A percentile compares a stretch with the other conserved stretches of the same genome.
phyloP scores from a whole-genome alignment of 2,329 filamentous ascomycete species.

The Leptographium lundbergii region DNA sequence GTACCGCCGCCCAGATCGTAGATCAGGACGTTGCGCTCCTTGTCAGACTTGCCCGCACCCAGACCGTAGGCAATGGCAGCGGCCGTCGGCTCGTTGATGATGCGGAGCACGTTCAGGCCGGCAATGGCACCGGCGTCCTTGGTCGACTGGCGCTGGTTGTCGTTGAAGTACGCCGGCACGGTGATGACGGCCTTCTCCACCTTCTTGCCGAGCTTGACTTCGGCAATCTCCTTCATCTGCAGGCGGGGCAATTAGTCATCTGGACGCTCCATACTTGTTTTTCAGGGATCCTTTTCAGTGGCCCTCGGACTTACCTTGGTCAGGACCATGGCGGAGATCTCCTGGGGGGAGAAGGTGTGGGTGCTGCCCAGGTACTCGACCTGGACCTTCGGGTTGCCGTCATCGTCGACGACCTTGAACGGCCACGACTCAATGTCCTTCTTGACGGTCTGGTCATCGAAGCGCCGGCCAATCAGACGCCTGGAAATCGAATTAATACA shows the following conservation, averaged over 20 bases:
- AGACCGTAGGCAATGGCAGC: slow-evolving; percentile 98
- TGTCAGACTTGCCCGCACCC: slow-evolving; percentile 83
- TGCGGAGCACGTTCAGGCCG: slow-evolving; percentile 96
- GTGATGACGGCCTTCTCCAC: slow-evolving; percentile 99
- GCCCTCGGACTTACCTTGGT: slow-evolving; percentile 58
- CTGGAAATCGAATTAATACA: slow-evolving; percentile 30
- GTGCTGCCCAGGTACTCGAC: slow-evolving; percentile 91
- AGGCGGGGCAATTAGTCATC: slow-evolving; percentile 4
- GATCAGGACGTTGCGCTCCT: slow-evolving; percentile 98
- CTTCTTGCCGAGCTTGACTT: slow-evolving; percentile 97
- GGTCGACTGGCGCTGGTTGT: slow-evolving; percentile 98
- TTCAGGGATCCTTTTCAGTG: neutral
- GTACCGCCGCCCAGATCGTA: slow-evolving; percentile 99
- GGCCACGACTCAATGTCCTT: slow-evolving; percentile 99
- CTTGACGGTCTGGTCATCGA: slow-evolving; percentile 92
- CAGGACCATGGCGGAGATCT: slow-evolving; percentile 98
- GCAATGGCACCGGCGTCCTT: slow-evolving; percentile 98
- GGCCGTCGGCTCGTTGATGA: slow-evolving; percentile 99
- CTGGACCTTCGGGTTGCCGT: slow-evolving; percentile 80
- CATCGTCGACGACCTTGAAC: slow-evolving; percentile 92
- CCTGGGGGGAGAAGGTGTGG: slow-evolving; percentile 95
- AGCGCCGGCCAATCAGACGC: slow-evolving; percentile 94
- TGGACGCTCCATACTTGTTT: neutral
- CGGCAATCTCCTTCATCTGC: slow-evolving; percentile 98
- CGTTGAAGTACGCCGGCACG: slow-evolving; percentile 99